Evolutionary conservation across 768 basidiomycete species (phyloP), one percentile per base, ranked within the genome.

Genomic region (Russula ochroleuca): DNA sequence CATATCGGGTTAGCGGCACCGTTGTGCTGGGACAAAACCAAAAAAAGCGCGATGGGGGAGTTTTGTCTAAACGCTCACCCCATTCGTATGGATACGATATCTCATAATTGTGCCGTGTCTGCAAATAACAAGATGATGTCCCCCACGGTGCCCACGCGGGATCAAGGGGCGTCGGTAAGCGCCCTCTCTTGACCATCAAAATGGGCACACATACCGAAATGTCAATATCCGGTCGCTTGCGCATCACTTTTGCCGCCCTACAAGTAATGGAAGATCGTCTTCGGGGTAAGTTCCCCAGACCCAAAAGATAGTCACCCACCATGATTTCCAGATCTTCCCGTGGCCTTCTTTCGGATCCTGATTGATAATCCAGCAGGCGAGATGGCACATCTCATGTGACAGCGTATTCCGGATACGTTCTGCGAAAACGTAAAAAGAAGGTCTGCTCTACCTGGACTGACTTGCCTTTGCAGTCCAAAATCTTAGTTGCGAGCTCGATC

Each of bases 361-460:
- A 71, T 88, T 83, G 60, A 95, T 90, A 25, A 90, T 76, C 92
- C 92, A 95, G 61, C 83, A 83, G 2, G 93, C 93, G 38, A 95
- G 74, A 75, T 94, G 93, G 69, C 92, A 94, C 92, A 94, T 93
- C 73, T 95, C 93, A 69, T 95, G 93, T 35, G 90, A 85, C 14
- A 95, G 75, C 1, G 92, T 94, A 69, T 88, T 86, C 40, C 87
- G 79, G 54, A 94, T 87, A 43, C 91, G 83, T 59, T 90, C 92
- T 94, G 62, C 15, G 2, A 17, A 35, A 33, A 56, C 28, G 28
- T 55, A 19, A 45, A 25, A 53, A 19, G 17, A 35, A n/a, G 1
- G 17, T 38, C 11, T 6, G 28, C 17, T 23, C 33, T 33, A 47
- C 28, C 31, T 35, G 5, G 15, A 35, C 31, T 4, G 6, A 63